Evolutionary conservation across 2,329 filamentous ascomycete genomes (phyloP), one percentile per base, ranked within the genome.

Genomic region (Penicillium sumatraense): DNA sequence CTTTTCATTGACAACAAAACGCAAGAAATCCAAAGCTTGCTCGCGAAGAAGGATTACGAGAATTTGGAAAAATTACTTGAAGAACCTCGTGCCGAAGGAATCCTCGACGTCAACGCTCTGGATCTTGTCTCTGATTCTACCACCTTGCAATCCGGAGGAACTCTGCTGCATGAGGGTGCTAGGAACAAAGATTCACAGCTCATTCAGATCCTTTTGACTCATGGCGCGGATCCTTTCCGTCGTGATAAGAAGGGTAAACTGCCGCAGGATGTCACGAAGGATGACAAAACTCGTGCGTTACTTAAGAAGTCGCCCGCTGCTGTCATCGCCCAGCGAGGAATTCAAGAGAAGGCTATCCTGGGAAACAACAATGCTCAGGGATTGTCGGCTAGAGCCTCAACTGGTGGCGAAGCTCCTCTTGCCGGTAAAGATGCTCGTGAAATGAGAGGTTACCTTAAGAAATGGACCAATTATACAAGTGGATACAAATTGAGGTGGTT

Each of bases 401-500:
- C 68, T n/a, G 74, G 26, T 21, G 42, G 73, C 1, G 84, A 86
- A 33, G 73, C 74, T 46, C 78, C 81, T 14, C 74, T 85, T 55
- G 89, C 89, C 23, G 89, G 89, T 14, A 92, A 93, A 63, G 95
- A 99, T 69, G 89, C 90, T 16, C 85, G 93, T 45, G 93, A 98
- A 75, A 98, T 99, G 90, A 97, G 96, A 78, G 95, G 95, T 6
- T 99, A 98, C 72, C 81, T 99, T 53, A 98, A 97, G 78, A 99
- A 99, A 74, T 99, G 95, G 95, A 99, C 95, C 45, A 99, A 99
- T 72, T 99, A 99, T 72, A 93, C 93, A 20, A 93, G 90, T 70
- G 95, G 95, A 8, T 99, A 97, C 78, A 96, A 99, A 77, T 75
- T 99, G 60, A 84, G 95, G 57, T 99, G 93, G 93, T 99, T 99